These are phyloP conservation scores for Sarocladium brachiariae DNA, from an alignment of 2,329 filamentous ascomycete species.

Conservation along the genomic window DNA sequence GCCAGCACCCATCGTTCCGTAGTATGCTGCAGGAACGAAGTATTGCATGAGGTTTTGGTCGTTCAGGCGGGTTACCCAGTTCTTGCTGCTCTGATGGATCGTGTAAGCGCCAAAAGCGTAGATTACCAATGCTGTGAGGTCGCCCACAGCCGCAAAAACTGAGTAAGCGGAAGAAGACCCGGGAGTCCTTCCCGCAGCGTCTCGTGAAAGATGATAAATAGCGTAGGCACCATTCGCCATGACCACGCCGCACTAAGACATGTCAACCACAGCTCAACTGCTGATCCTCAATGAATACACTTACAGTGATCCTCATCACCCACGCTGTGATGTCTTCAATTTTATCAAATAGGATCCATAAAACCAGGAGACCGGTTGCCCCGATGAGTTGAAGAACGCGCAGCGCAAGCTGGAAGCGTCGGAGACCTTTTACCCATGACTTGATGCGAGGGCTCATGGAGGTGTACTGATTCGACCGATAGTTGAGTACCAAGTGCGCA, in stretches of 20 bases:
- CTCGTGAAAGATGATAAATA: conserved; percentile 70
- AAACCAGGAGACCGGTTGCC: conserved; percentile 63
- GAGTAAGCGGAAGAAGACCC: conserved; percentile 84
- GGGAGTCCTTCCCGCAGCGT: conserved; percentile 64
- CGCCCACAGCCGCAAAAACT: conserved; percentile 70
- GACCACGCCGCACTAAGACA: conserved; percentile 63
- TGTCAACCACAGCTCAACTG: no score
- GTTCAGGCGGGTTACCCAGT: conserved; percentile 59
- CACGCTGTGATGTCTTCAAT: conserved; percentile 60
- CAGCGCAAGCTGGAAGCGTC: conserved; percentile 62
- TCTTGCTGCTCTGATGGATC: conserved; percentile 33
- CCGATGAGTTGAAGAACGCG: conserved; percentile 61
- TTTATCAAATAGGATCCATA: conserved; percentile 70
- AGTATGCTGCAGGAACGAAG: conserved; percentile 62
- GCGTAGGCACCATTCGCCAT: conserved; percentile 68
- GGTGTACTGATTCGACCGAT: conserved; percentile 52
- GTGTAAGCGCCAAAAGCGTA: conserved; percentile 49
- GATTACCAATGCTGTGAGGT: conserved; percentile 49
- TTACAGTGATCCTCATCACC: conserved; percentile 70
- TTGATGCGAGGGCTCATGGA: conserved; percentile 67
- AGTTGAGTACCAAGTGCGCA: conserved; percentile 56
- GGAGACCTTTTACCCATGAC: conserved; percentile 59
- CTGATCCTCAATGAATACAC: conserved; percentile 22
- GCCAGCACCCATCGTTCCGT: conserved; percentile 55
- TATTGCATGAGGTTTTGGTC: conserved; percentile 47